Base-by-base conservation (phyloP, 2,329 filamentous ascomycete species). In the Fusarium proliferatum region DNA sequence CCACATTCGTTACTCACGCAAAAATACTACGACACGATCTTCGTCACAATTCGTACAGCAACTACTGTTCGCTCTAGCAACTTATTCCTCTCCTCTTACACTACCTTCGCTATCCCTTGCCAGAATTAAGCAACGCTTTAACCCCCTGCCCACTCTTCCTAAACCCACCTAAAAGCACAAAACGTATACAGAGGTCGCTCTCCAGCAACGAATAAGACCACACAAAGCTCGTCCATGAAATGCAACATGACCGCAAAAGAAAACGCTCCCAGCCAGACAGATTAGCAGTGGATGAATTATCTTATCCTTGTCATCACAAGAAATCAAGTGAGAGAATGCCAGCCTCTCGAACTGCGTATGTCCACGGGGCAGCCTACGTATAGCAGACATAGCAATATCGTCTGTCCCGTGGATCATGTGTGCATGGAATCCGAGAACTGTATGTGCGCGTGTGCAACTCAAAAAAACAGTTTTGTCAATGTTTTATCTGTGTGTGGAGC, bases 401-500 rank as follows among this genome's bases (percentile, higher is more conserved):
- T 68, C 69, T 75, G 69, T 64, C 67, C 63, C 69, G 59, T 72
- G 67, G 55, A 76, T 67, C 65, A 73, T 68, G 71, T 69, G 66
- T 72, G 71, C 70, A 69, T 72, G 66, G 65, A 64, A 73, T 71
- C 67, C 69, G 65, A 74, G 64, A 75, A 67, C 46, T 69, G 73
- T n/a, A 48, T 36, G 30, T 34, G 55, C 34, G 55, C 33, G 33
- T 60, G 71, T 76, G 65, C 69, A 77, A 75, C 73, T 78, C 73
- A 78, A 77, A 78, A 52, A 75, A 78, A 72, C 64, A 70, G 76
- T 77, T 72, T 76, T 74, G 75, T 81, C 77, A 77, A 81, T 81
- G 74, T 79, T 82, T 80, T 80, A 82, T 82, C 78, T 82, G 79
- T 80, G 81, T 82, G 78, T 80, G 81, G 67, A 83, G 82, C 81